phyloP scores from a whole-genome alignment of 805 yeast genomes.

The Candida palmyrensis region DNA sequence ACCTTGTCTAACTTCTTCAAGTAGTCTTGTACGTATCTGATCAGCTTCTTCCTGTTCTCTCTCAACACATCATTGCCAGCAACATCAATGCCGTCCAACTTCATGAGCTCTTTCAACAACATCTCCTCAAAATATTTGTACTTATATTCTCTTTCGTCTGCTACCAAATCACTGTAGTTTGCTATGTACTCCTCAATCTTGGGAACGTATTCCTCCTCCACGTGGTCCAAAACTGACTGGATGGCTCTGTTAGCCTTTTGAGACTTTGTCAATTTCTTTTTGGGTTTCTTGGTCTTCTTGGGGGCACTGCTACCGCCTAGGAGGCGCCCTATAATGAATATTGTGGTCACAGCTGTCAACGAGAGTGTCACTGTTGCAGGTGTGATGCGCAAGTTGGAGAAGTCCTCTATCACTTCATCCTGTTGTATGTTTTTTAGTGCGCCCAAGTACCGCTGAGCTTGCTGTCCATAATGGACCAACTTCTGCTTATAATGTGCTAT shows the following conservation, averaged over 20 bases:
- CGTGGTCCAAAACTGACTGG: conserved; percentile 33
- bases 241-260: conserved; percentile 36
- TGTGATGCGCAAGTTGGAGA: conserved; percentile 22
- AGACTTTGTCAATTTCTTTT: conserved; percentile 35
- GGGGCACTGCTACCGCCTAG: conserved; percentile 7
- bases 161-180: conserved; percentile 18
- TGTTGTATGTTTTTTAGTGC: conserved; percentile 9
- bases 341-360: conserved; percentile 23
- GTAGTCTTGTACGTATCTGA: conserved; percentile 55
- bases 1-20: conserved; percentile 52
- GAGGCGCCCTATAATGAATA: conserved; percentile 17
- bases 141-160: conserved; percentile 40
- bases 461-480: too few relatives aligned
- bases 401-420: conserved; percentile 25
- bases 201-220: conserved; percentile 36
- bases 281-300: conserved; percentile 16
- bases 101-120: conserved; percentile 60
- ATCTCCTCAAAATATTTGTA: conserved; percentile 60
- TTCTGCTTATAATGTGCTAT: too few relatives aligned
- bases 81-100: conserved; percentile 59
- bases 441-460: conserved; percentile 3
- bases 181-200: conserved; percentile 29
- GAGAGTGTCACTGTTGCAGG: conserved; percentile 31
- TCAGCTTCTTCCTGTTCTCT: conserved; percentile 51
- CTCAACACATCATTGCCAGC: conserved; percentile 48